These are phyloP conservation scores for Fraxinus cuspidata DNA, from an alignment of 257 asterid genomes.

Conservation along the genomic window DNA sequence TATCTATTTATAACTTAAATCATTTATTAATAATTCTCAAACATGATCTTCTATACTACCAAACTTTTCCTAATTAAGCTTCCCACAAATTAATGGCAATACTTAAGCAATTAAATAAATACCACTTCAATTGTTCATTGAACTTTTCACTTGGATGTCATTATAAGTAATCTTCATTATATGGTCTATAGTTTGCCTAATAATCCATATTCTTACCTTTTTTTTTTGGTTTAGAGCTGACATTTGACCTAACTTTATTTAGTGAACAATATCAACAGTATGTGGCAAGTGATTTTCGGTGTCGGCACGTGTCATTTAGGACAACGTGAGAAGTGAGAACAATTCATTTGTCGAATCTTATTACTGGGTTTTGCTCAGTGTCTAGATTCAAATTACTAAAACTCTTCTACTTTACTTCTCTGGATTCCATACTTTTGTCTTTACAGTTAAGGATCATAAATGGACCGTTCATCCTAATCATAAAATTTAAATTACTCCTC, in stretches of 20 bases:
- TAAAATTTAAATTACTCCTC: not conserved
- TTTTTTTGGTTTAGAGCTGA: constrained; percentile 15
- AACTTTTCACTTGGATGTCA: not conserved
- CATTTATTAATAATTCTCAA: too few species aligned
- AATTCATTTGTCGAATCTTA: constrained; percentile 18
- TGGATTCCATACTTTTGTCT: constrained; percentile 3
- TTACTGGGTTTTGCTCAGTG: constrained; percentile 26
- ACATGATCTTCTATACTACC: not conserved
- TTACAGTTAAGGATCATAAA: constrained; percentile 1
- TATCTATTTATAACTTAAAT: too few species aligned
- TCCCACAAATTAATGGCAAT: not conserved
- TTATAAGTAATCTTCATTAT: not conserved
- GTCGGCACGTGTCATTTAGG: constrained; percentile 21
- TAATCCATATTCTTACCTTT: constrained; percentile 3
- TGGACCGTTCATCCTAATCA: not conserved
- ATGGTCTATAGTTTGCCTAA: constrained; percentile 12
- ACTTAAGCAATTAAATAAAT: not conserved
- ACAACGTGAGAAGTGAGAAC: constrained; percentile 18
- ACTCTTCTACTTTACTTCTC: not conserved
- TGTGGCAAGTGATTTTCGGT: too few species aligned
- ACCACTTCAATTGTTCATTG: not conserved
- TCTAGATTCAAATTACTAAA: not conserved
- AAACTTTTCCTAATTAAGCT: not conserved
- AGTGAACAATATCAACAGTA: too few species aligned
- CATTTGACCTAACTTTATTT: too few species aligned